phyloP scores from a whole-genome alignment of 108 stramenopile species.

The Cyclotella choctawhatcheeana region DNA sequence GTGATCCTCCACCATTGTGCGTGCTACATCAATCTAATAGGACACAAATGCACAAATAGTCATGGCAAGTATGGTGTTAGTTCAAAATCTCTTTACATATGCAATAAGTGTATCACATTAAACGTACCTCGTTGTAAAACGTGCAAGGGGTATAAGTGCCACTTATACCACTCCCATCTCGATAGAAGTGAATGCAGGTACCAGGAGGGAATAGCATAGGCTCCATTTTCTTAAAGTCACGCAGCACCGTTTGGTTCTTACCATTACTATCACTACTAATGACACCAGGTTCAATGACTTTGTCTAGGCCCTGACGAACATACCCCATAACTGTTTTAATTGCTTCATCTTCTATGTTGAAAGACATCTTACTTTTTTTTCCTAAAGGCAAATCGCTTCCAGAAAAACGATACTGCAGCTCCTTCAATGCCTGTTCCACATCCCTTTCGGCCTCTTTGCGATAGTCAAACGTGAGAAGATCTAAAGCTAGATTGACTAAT shows the following conservation, averaged over 20 bases:
- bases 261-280: background rate
- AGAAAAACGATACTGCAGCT: conserved; percentile 44
- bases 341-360: conserved; percentile 40
- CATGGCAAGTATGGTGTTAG: background rate
- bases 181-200: conserved; percentile 79
- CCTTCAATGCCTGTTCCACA: conserved; percentile 59
- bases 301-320: conserved; percentile 38
- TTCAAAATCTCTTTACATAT: background rate
- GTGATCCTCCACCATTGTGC: conserved; percentile 87
- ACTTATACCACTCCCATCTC: conserved; percentile 73
- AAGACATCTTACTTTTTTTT: conserved; percentile 27
- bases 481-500: conserved; percentile 63
- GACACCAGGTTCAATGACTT: conserved; percentile 6
- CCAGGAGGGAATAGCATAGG: conserved; percentile 63
- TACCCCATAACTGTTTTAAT: conserved; percentile 50
- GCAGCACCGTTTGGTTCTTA: background rate
- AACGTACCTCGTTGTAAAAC: conserved; percentile 64
- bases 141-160: conserved; percentile 76
- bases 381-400: conserved; percentile 8
- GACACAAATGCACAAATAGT: background rate
- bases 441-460: conserved; percentile 59
- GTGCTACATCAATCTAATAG: conserved; percentile 63
- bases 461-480: conserved; percentile 68
- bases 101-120: background rate
- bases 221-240: conserved; percentile 36